A percentile compares a stretch with the other conserved stretches of the same genome.
phyloP scores from a whole-genome alignment of 202 grass and related monocot genomes.

The Thinopyrum obtusiflorum region DNA sequence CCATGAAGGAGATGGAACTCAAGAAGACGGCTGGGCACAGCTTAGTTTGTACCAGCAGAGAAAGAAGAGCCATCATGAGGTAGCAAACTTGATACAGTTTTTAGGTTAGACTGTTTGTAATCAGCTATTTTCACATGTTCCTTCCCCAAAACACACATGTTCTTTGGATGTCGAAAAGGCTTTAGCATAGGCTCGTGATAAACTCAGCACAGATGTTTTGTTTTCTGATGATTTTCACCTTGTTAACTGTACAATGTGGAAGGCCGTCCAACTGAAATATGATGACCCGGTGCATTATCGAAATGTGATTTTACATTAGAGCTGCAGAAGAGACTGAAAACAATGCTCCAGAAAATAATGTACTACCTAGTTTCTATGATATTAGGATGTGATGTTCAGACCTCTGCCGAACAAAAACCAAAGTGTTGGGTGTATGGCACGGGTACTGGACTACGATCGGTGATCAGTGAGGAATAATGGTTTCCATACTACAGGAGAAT shows the following conservation, averaged over 20 bases:
- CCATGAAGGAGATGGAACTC: slow-evolving; percentile 65
- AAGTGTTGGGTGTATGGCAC: not conserved
- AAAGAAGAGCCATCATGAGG: slow-evolving; percentile 18
- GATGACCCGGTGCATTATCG: not conserved
- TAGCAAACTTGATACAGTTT: slow-evolving; percentile 15
- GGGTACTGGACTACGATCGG: not conserved
- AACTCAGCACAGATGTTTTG: not conserved
- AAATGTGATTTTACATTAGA: not conserved
- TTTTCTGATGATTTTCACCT: not conserved
- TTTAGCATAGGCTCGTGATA: not conserved
- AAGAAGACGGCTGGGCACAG: slow-evolving; percentile 61
- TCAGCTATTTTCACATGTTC: not conserved
- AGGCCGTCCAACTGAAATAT: not conserved
- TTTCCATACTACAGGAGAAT: not conserved
- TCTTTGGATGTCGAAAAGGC: not conserved
- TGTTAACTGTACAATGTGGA: not conserved
- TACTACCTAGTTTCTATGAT: not conserved
- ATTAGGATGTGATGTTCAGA: not conserved
- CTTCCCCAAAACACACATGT: not conserved
- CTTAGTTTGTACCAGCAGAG: slow-evolving; percentile 34
- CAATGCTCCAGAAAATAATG: not conserved
- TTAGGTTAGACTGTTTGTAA: not conserved
- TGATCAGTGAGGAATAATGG: not conserved
- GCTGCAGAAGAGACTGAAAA: not conserved
- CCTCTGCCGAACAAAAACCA: not conserved